Base-by-base conservation (phyloP, 768 basidiomycete species). In the Stropharia rugosoannulata region DNA sequence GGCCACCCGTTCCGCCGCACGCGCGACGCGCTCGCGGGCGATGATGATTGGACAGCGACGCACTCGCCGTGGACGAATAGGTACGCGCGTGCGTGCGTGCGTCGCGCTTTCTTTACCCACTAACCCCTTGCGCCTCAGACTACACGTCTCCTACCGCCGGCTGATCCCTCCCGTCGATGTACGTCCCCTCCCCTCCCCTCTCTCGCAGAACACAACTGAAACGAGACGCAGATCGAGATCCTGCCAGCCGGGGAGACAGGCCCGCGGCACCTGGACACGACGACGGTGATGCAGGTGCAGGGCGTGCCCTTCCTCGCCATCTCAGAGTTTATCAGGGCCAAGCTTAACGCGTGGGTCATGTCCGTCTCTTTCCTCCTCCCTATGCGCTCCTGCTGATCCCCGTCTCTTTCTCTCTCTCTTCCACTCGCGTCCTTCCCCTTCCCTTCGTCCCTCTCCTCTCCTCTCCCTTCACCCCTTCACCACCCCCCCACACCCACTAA, bases 51-150 rank as follows among this genome's bases (percentile, higher is more conserved):
- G 62, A 80, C 84, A 8, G 78, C 80, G 18, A 86, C 81, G 11
- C 80, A 86, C 61, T 90, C 91, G 0, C 86, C 91, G n/a, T 93
- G 91, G 91, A 90, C 86, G 54, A 90, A 91, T 64, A 81, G 92
- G 90, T 90, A 67, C 54, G 74, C 36, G 11, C 45, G 56, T 46
- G 12, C 44, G 13, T 25, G 18, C 44, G 16, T 16, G 19, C 16
- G n/a, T 13, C 12, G 12, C 18, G n/a, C 3, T 13, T 41, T 22
- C 15, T 27, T 25, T 4, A 38, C 48, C 12, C 32, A 29, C 59
- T 55, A 48, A 43, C 45, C 59, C 36, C n/a, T n/a, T n/a, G n/a
- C n/a, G 56, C 22, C 51, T 16, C 50, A 93, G 90, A 54, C 71
- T 94, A 59, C 89, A 90, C 68, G 81, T 80, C 59, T 86, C 82